Evolutionary conservation across 352 stramenopile genomes (phyloP), one percentile per base, ranked within the genome.

Genomic region (Globisporangium middletonii): DNA sequence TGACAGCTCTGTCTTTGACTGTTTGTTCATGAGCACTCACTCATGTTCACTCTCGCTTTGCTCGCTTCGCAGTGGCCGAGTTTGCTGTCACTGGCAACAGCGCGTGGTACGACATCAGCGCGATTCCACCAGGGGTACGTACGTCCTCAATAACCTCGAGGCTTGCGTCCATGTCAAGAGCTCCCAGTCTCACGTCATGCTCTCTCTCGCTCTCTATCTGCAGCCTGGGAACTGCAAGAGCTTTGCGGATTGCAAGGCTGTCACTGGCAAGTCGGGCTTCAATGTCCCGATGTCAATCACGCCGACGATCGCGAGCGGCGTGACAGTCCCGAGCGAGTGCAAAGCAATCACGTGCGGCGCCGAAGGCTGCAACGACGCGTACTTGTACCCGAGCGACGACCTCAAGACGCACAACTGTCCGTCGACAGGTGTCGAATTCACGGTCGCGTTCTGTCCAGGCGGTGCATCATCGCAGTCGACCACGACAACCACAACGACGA

Each of bases 211-310:
- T 19, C 47, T 26, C 47, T 38, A 11, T 26, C 26, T 11, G 4
- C 28, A 54, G 49, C 72, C 73, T 0, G 72, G 73, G 15, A 74
- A 68, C 63, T 87, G 79, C 59, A 69, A 57, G 35, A 88, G 73
- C 57, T 77, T 75, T 46, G 67, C 50, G 4, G 65, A 80, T 9
- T 89, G 79, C 61, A 72, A 72, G 54, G 26, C 53, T 7, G 64
- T 52, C 0, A 83, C 79, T 4, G 65, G 73, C 57, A 85, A 85
- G 53, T 71, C 64, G 12, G 79, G 79, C 49, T 90, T 73, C 69
- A 90, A 90, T 50, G 68, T 87, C 28, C 60, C 77, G 26, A 71
- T 90, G 65, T 65, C 67, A 19, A 84, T 90, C 61, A 70, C 55
- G 2, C 79, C 78, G 35, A 52, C 59, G 50, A 64, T 52, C 37